Conservation (phyloP, 192 early-diverging fungal genomes). For the Entomortierella lignicola region DNA sequence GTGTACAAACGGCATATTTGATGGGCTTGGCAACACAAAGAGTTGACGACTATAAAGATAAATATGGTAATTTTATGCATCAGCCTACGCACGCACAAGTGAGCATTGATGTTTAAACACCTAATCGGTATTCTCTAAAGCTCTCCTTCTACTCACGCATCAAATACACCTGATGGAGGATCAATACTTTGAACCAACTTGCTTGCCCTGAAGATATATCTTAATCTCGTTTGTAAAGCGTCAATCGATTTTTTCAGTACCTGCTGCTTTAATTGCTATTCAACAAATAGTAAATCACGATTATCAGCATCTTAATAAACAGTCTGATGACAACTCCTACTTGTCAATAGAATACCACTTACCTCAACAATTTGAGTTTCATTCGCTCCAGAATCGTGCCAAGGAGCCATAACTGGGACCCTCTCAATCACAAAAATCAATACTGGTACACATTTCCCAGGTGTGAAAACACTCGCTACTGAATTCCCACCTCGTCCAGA, state of each 20-base stretch:
- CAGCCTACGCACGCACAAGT: no score
- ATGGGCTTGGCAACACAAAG: conserved; percentile 45
- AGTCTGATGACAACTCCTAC: background rate
- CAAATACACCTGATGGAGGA: conserved; percentile 19
- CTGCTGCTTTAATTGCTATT: conserved; percentile 32
- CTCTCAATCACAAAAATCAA: conserved; percentile 45
- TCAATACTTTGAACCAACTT: conserved; percentile 41
- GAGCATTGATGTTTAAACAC: no score
- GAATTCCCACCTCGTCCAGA: conserved; percentile 6
- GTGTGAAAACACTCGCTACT: conserved; percentile 22
- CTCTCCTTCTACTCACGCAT: conserved; percentile 15
- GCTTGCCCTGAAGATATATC: conserved; percentile 40
- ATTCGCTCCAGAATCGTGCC: conserved; percentile 30
- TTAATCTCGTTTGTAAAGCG: conserved; percentile 31
- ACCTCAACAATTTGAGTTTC: conserved; percentile 38
- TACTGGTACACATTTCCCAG: conserved; percentile 39
- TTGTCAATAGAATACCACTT: background rate
- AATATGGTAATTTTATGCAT: background rate
- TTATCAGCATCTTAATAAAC: background rate
- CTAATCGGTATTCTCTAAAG: no score
- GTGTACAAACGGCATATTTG: conserved; percentile 44
- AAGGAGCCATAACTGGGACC: conserved; percentile 22
- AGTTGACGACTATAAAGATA: conserved; percentile 32
- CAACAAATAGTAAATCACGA: background rate
- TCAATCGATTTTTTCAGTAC: conserved; percentile 46